These are phyloP conservation scores for Pythium pyrilobum DNA, from an alignment of 352 stramenopile genomes.

Conservation along the genomic window DNA sequence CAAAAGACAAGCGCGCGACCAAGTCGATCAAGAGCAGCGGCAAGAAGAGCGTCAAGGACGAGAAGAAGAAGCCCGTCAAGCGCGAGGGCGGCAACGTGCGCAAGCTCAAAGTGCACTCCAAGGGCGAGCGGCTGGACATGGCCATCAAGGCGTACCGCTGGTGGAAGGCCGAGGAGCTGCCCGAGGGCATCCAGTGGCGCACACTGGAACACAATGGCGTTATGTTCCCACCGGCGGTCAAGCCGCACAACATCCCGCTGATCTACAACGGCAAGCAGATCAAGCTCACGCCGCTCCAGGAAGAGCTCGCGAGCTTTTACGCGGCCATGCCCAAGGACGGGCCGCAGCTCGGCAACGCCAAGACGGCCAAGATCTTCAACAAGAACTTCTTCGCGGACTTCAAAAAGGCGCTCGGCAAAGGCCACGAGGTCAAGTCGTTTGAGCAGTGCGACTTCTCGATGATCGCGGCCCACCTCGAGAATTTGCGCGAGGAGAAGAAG, in stretches of 20 bases:
- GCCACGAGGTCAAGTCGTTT: constrained; percentile 94
- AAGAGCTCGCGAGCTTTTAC: constrained; percentile 95
- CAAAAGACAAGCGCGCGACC: constrained; percentile 1
- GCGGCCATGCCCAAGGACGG: constrained; percentile 95
- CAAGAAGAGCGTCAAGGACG: constrained; percentile 34
- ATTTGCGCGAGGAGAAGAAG: constrained; percentile 92
- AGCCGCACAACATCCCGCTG: constrained; percentile 94
- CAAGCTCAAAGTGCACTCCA: constrained; percentile 93
- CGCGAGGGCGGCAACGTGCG: constrained; percentile 49
- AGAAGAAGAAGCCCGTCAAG: constrained; percentile 35
- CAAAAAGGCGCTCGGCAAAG: constrained; percentile 87
- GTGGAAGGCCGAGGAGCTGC: constrained; percentile 96
- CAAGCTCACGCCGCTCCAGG: constrained; percentile 92
- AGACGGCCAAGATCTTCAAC: constrained; percentile 97
- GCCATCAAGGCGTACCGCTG: constrained; percentile 99
- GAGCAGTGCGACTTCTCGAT: constrained; percentile 96
- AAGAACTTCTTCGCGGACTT: constrained; percentile 99
- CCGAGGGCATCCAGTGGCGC: constrained; percentile 95
- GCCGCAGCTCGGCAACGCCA: constrained; percentile 96
- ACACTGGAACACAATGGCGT: constrained; percentile 99
- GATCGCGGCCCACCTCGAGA: constrained; percentile 92
- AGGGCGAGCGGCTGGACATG: constrained; percentile 92
- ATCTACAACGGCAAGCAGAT: constrained; percentile 93
- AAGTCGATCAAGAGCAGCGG: constrained; percentile 46
- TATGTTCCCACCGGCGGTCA: constrained; percentile 95